phyloP scores from a whole-genome alignment of 805 yeast genomes.

The Saccharomycopsis babjevae region DNA sequence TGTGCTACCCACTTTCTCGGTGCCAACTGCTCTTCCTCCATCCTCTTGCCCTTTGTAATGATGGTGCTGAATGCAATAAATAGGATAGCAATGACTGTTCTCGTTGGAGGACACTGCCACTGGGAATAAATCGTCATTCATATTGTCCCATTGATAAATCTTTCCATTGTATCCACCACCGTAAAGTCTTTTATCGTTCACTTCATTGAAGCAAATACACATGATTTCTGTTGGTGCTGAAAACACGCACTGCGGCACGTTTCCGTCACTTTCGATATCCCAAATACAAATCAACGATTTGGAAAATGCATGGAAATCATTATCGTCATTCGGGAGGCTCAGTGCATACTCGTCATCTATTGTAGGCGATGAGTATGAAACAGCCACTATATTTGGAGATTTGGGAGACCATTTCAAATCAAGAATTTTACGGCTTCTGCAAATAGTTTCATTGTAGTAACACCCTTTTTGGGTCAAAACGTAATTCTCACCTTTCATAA shows the following conservation, averaged over 20 bases:
- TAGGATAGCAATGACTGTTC: constrained; percentile 10
- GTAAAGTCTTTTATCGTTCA: constrained; percentile 25
- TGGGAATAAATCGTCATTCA: background rate
- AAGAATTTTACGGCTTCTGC: constrained; percentile 8
- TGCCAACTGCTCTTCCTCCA: no score
- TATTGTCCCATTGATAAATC: constrained; percentile 32
- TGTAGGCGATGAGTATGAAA: constrained; percentile 5
- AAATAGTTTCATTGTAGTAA: constrained; percentile 3
- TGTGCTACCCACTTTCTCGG: background rate
- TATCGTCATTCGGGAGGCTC: background rate
- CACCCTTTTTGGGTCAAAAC: background rate
- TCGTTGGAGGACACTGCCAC: background rate
- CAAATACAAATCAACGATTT: constrained; percentile 27
- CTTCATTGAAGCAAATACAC: constrained; percentile 26
- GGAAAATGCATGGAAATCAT: background rate
- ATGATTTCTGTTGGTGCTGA: constrained; percentile 27
- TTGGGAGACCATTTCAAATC: constrained; percentile 20
- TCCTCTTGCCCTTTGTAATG: background rate
- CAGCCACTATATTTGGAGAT: constrained; percentile 17
- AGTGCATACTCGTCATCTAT: background rate
- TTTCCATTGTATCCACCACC: constrained; percentile 34
- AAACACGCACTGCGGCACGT: constrained; percentile 24
- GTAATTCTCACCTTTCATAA: background rate
- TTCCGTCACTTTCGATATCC: constrained; percentile 18
- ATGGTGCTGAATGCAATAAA: constrained; percentile 8